Base-by-base conservation (phyloP, 139 green algal species). In the Eudorina sp. region DNA sequence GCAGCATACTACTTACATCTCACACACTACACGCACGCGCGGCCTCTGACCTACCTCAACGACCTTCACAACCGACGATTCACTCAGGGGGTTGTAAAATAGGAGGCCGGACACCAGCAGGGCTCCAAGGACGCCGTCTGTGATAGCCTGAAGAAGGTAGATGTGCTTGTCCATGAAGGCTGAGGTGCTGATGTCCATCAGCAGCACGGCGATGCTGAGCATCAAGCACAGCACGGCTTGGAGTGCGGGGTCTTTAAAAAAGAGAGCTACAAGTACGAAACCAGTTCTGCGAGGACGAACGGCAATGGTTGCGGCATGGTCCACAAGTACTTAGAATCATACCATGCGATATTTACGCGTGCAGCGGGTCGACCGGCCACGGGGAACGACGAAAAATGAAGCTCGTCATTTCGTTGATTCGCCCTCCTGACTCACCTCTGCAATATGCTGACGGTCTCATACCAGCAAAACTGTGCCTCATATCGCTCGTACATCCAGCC, bases 401-500 rank as follows among this genome's bases (percentile, higher is more conserved):
- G n/a, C n/a, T n/a, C n/a, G n/a, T n/a, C n/a, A n/a, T n/a, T n/a
- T n/a, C n/a, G n/a, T n/a, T n/a, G n/a, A n/a, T n/a, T n/a, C n/a
- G n/a, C n/a, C n/a, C n/a, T n/a, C n/a, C n/a, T n/a, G n/a, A n/a
- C 29, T 13, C 2, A 86, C 80, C 86, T 75, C 34, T 90, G 86
- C 29, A 83, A 16, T 0, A 90, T 23, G 53, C 48, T 68, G 46
- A 88, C 68, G 4, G 64, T 29, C 34, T 90, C 66, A 51, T 88
- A 90, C 86, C 86, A 90, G 51, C 58, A 90, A 11, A 55, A 88
- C 51, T 90, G 62, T 34, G 77, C 77, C 48, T 88, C 60, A 51
- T 88, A 90, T 48, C 38, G 58, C 13, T 90, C 86, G 86, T 90
- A 90, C 43, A 90, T 87, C 86, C 86, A 90, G 3, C 86, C 86